Evolutionary conservation across 768 basidiomycete genomes (phyloP).

Genomic region (Psilocybe cubensis): DNA sequence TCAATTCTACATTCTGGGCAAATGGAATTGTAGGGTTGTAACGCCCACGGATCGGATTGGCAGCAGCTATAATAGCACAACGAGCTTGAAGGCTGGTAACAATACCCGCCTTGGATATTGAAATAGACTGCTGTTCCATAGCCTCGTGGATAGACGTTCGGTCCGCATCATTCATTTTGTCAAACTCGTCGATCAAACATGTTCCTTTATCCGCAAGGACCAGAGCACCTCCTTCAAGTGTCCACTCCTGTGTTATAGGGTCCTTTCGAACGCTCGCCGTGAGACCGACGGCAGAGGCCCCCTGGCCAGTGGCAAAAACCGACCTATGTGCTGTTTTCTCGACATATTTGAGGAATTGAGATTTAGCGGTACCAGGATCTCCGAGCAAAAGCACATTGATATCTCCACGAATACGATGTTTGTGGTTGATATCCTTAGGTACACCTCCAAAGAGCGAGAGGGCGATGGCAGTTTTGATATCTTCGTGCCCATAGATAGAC

Average conservation of each 20-base stretch:
- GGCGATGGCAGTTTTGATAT: conserved; percentile 97
- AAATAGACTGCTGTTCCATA: conserved; percentile 99
- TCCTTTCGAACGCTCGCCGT: conserved; percentile 99
- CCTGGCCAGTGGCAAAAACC: conserved; percentile 98
- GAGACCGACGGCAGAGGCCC: conserved; percentile 96
- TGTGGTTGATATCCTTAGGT: conserved; percentile 94
- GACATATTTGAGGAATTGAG: conserved; percentile 97
- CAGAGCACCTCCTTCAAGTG: conserved; percentile 95
- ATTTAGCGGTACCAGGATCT: conserved; percentile 98
- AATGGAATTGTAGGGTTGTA: conserved; percentile 99
- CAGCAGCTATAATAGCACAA: conserved; percentile 96
- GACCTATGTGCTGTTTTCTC: conserved; percentile 98
- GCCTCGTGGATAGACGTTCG: conserved; percentile 99
- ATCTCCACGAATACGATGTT: conserved; percentile 95
- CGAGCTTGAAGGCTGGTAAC: conserved; percentile 98
- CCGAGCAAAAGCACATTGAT: conserved; percentile 97
- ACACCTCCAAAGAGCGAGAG: conserved; percentile 95
- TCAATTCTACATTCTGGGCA: conserved; percentile 97
- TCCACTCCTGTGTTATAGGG: conserved; percentile 97
- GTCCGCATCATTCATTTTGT: conserved; percentile 99
- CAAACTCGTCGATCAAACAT: conserved; percentile 98
- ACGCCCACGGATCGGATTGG: conserved; percentile 95
- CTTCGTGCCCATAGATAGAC: conserved; percentile 98
- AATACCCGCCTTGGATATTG: conserved; percentile 98
- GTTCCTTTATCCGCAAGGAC: conserved; percentile 99